These are phyloP conservation scores for Tardiomyces digboiensis DNA, from an alignment of 1,139 yeast genomes.

Conservation along the genomic window DNA sequence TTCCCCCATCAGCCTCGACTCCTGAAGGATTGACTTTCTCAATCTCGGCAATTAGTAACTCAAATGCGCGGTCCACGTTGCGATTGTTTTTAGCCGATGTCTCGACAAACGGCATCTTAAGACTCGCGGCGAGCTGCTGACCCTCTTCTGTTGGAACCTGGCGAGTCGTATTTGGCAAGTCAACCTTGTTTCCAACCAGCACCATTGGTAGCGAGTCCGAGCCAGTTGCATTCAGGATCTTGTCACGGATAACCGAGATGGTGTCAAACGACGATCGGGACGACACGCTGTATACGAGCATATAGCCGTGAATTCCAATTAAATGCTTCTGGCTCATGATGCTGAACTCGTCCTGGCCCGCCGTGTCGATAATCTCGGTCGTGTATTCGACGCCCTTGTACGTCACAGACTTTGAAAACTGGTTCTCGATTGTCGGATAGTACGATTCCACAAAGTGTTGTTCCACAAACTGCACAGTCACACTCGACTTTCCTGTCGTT, in stretches of 20 bases:
- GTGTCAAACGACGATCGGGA: conserved; percentile 74
- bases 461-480: conserved; percentile 81
- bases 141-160: conserved; percentile 65
- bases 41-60: conserved; percentile 58
- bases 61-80: conserved; percentile 59
- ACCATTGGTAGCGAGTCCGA: conserved; percentile 69
- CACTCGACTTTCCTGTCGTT: conserved; percentile 60
- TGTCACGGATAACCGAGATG: conserved; percentile 70
- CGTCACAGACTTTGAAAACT: conserved; percentile 62
- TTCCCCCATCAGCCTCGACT: background rate
- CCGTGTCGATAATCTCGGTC: conserved; percentile 84
- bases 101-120: conserved; percentile 62
- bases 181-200: conserved; percentile 78
- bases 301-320: conserved; percentile 79
- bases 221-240: conserved; percentile 70
- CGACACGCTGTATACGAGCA: conserved; percentile 75
- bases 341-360: conserved; percentile 86
- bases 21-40: conserved; percentile 31
- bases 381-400: conserved; percentile 72
- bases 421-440: conserved; percentile 91
- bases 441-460: conserved; percentile 84
- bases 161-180: conserved; percentile 36
- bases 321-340: conserved; percentile 76
- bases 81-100: conserved; percentile 72
- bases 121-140: conserved; percentile 47